Evolutionary conservation across 805 yeast genomes (phyloP), one percentile per base, ranked within the genome.

Genomic region (Starmerella vaccinii): DNA sequence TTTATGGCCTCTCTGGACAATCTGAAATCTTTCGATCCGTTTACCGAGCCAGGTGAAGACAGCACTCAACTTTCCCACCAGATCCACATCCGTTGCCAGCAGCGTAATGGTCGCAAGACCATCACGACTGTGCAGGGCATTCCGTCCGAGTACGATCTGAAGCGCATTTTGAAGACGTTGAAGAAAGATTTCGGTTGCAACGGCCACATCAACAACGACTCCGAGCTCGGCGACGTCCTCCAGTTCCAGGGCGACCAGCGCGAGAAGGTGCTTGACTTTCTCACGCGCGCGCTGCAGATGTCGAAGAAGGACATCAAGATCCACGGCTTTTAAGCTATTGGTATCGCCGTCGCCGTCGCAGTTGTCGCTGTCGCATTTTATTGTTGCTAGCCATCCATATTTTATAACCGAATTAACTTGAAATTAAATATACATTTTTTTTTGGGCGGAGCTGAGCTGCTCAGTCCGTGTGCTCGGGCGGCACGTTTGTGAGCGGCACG

Each of bases 11-110:
- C 96, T 73, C 85, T 90, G 79, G 94, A 90, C 77, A 70, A 71
- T 63, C 67, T 71, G 63, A 71, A 70, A 64, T 61, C 74, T 57
- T 71, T 71, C 66, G 95, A 90, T 75, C 98, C 98, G 58, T 90
- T 90, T 82, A 97, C 97, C 82, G 98, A 90, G 73, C 89, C 97
- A 74, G 97, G 97, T 77, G 97, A 90, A 80, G 94, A 92, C 75
- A 96, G 90, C 71, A 63, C 95, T 63, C 90, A 90, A 74, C 84
- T 95, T 66, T 81, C 94, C 54, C 88, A 86, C 76, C 87, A 89
- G 75, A 86, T 90, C 71, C 98, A 89, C 73, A 71, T 90, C 70
- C 94, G 98, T 78, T 90, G 94, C 69, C 98, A 90, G 74, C 98
- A 90, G 76, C 90, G 98, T 77, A 90, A 92, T 76, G 98, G 98